Base-by-base conservation (phyloP, 768 basidiomycete genomes). In the Goffeauzyma gilvescens region DNA sequence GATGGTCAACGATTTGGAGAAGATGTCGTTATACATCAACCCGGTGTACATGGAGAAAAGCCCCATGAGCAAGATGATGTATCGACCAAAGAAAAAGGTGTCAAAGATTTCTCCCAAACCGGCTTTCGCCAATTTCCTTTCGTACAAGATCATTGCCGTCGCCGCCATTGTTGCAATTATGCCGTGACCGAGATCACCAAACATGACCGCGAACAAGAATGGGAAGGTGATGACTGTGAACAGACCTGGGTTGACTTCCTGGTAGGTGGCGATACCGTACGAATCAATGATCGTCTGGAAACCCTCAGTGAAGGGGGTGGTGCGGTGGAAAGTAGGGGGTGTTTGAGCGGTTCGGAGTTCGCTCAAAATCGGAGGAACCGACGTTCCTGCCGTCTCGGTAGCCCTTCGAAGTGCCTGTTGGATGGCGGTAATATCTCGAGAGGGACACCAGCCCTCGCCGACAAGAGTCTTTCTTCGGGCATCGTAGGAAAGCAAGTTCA, bases 31-130 rank as follows among this genome's bases (percentile, higher is more conserved):
- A 70, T 98, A 98, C 62, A 98, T 79, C 61, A 95, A 69, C 21
- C 93, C 93, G 1, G 90, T 90, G 68, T 86, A 98, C 53, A 93
- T 73, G 21, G 90, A 89, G 66, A 96, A 95, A 32, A 76, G 14
- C n/a, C 93, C 93, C 93, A 98, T 98, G 51, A 98, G 69, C 35
- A 96, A 71, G 58, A 96, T 95, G 62, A 96, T 95, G 66, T 98
- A 98, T 43, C 93, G 86, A 49, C 93, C 93, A 21, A 33, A 10
- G 26, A 38, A 32, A 36, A 59, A 22, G 10, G 42, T 54, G 28
- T 54, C 50, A 48, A 55, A 51, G 32, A 52, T 90, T 78, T 85
- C 87, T 54, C 74, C 80, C 18, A 87, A 68, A 50, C 78, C 76
- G 14, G 66, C 65, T 58, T 77, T 81, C 4, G 72, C 76, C 58